Evolutionary conservation across 306 rosid genomes (phyloP).

Genomic region (Ochetophila trinervis): DNA sequence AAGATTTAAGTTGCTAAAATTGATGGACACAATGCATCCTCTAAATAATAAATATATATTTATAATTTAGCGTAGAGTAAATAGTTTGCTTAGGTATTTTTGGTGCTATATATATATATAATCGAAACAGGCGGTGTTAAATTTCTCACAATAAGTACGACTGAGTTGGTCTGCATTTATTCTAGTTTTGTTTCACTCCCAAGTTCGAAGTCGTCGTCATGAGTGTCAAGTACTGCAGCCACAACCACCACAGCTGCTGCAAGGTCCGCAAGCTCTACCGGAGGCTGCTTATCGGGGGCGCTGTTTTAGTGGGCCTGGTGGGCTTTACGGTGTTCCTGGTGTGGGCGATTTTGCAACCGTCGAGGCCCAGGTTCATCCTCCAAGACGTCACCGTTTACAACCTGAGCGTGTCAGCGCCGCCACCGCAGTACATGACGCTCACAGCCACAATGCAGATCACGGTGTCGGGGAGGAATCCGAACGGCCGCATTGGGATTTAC

Average conservation of each 20-base stretch:
- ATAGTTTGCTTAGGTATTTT: too few relatives aligned
- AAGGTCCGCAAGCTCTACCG: conserved; percentile 25
- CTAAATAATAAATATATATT: too few relatives aligned
- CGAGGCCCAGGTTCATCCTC: conserved; percentile 56
- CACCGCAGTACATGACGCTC: conserved; percentile 43
- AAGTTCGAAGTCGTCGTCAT: too few relatives aligned
- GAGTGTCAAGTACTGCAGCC: conserved; percentile 50
- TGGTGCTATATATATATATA: too few relatives aligned
- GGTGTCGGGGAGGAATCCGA: conserved; percentile 55
- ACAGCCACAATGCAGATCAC: conserved; percentile 51
- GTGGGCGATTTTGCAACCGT: conserved; percentile 56
- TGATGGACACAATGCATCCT: too few relatives aligned
- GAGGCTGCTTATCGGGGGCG: not conserved
- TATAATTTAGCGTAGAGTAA: too few relatives aligned
- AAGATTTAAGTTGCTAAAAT: too few relatives aligned
- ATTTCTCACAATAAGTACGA: too few relatives aligned
- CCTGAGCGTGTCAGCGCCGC: conserved; percentile 45
- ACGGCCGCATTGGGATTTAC: conserved; percentile 52
- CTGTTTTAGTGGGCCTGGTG: conserved; percentile 20
- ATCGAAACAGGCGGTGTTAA: too few relatives aligned
- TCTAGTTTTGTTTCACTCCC: too few relatives aligned
- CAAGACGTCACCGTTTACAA: conserved; percentile 64
- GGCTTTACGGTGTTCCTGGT: conserved; percentile 40
- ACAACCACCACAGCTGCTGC: conserved; percentile 38
- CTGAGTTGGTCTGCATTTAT: too few relatives aligned